Percentiles rank a stretch among this genome's conserved stretches.
Evolutionary conservation across 768 basidiomycete species (phyloP).

Genomic region (Lactarius quietus): DNA sequence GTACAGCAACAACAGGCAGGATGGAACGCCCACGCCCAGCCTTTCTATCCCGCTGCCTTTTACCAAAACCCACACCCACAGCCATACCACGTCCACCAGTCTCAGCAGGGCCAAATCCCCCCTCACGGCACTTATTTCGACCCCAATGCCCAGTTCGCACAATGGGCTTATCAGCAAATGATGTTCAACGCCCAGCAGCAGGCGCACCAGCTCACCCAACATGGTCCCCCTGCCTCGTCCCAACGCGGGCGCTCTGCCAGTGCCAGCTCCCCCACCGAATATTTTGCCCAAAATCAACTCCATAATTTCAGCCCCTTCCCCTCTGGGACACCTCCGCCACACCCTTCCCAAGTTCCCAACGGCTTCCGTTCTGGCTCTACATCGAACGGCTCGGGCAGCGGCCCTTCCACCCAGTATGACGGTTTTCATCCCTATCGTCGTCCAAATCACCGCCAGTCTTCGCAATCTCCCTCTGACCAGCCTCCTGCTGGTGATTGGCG

Average conservation of each 20-base stretch:
- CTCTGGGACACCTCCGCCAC: slow-evolving; percentile 66
- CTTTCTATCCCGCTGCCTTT: slow-evolving; percentile 68
- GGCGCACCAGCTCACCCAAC: slow-evolving; percentile 24
- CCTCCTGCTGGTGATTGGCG: slow-evolving; percentile 46
- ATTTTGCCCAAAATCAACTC: slow-evolving; percentile 55
- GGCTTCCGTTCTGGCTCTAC: slow-evolving; percentile 35
- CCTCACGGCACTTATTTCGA: slow-evolving; percentile 65
- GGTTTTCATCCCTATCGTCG: slow-evolving; percentile 85
- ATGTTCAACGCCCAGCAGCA: slow-evolving; percentile 57
- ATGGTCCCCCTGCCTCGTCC: slow-evolving; percentile 35
- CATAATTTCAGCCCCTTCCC: slow-evolving; percentile 60
- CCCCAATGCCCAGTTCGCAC: slow-evolving; percentile 72
- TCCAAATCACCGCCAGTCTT: slow-evolving; percentile 42
- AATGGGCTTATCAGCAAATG: slow-evolving; percentile 93
- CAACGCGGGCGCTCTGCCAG: slow-evolving; percentile 41
- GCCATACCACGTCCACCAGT: slow-evolving; percentile 45
- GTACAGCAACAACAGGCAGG: slow-evolving; percentile 67
- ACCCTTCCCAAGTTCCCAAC: slow-evolving; percentile 44
- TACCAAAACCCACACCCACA: slow-evolving; percentile 70
- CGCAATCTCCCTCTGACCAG: slow-evolving; percentile 31
- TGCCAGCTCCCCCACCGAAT: slow-evolving; percentile 45
- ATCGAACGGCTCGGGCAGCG: slow-evolving; percentile 35
- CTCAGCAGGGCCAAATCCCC: slow-evolving; percentile 39
- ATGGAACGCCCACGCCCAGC: slow-evolving; percentile 68
- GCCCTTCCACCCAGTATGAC: slow-evolving; percentile 40